Base-by-base conservation (phyloP, 1,284 basidiomycete genomes). In the Porogramme epimiltina region DNA sequence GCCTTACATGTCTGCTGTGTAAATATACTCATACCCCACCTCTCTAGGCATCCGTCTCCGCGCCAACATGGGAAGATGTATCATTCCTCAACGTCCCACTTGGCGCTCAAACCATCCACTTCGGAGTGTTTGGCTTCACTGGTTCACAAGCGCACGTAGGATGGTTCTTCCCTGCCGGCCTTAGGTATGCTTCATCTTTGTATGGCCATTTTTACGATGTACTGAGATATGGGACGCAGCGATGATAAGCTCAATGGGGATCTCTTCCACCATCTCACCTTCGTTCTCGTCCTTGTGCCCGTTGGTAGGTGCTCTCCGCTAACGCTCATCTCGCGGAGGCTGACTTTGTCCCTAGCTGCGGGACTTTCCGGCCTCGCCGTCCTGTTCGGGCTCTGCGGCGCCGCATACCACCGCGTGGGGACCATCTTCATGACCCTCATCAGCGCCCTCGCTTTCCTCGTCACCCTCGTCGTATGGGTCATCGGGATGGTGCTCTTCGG, bases 401-500 rank as follows among this genome's bases (percentile, higher is more conserved):
- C 75, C 1, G 67, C 70, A 36, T 86, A 84, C 62, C 81, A 84
- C 56, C 84, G 89, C 56, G 69, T 74, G 13, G 85, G 87, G 36
- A 91, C 89, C 16, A 79, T 91, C 56, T 66, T 91, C 66, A 92
- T 92, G 89, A 75, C 83, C 11, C 73, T 93, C 49, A 59, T 81
- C 47, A 74, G 84, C 52, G 77, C 80, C 15, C 73, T 93, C 49
- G 89, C 85, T 5, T 72, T 81, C 28, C 65, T 92, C 51, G 69
- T 79, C 61, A 84, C 83, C 3, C 74, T 91, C 47, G 71, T 91
- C 60, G 84, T 76, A 3, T 92, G 84, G 72, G 72, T 91, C 41
- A 75, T 93, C 66, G 89, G 90, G 70, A 87, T 92, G 82, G 82
- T 83, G 24, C 79, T 94, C 48, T 94, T 89, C 70, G 84, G 84